Conservation (phyloP, 2,329 filamentous ascomycete genomes). For the Kalmusia sp. region DNA sequence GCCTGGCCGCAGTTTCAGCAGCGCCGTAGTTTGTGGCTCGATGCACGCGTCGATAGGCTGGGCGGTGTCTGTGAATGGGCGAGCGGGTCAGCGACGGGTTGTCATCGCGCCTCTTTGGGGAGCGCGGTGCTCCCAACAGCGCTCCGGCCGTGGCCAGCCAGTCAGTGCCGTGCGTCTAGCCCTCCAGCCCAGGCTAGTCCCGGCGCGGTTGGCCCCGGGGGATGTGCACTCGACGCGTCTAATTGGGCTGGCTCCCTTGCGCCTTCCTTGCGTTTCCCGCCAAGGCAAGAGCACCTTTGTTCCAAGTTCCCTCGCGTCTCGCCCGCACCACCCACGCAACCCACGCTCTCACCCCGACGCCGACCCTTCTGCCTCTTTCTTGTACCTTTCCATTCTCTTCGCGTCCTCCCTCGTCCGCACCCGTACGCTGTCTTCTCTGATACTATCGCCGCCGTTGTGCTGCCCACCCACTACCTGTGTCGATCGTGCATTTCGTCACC, state of each 20-base stretch:
- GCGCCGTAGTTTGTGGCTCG: slow-evolving; percentile 12
- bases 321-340: slow-evolving; percentile 8
- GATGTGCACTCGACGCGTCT: background rate
- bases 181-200: no score
- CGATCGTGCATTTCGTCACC: slow-evolving; percentile 29
- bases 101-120: no score
- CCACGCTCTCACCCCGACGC: slow-evolving; percentile 10
- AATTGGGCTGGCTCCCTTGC: slow-evolving; percentile 37
- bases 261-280: slow-evolving; percentile 35
- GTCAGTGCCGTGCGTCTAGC: background rate
- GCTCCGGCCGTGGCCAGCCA: no score
- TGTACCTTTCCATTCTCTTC: slow-evolving; percentile 8
- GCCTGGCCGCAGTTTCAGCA: slow-evolving; percentile 21
- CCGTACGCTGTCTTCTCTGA: background rate
- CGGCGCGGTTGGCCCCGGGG: slow-evolving; percentile 2
- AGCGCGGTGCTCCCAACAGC: no score
- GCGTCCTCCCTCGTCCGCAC: background rate
- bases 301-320: slow-evolving; percentile 11
- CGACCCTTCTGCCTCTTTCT: slow-evolving; percentile 2
- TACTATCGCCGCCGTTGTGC: background rate
- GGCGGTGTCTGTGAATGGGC: background rate
- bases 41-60: slow-evolving; percentile 18
- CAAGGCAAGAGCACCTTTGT: slow-evolving; percentile 16
- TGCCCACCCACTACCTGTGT: slow-evolving; percentile 17
- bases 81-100: no score